Evolutionary conservation across 169 alveolate species (phyloP).

Genomic region (Cryptosporidium ubiquitum): DNA sequence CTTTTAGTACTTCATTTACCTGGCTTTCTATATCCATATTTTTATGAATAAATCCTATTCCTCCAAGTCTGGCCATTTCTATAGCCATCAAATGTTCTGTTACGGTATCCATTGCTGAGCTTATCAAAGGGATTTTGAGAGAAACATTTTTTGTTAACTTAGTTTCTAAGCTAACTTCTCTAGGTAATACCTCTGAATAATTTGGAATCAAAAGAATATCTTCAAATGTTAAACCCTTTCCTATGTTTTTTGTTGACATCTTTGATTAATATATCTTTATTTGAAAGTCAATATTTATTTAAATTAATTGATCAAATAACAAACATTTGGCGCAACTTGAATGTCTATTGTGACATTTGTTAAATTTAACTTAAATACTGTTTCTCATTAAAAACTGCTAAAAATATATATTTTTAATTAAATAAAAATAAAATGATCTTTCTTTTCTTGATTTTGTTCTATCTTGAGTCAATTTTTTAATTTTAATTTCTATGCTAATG

Average conservation of each 20-base stretch:
- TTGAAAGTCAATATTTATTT: neutral
- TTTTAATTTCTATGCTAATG: too few species aligned
- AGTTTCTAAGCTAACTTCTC: slow-evolving; percentile 82
- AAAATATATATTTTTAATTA: too few species aligned
- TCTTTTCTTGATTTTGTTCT: too few species aligned
- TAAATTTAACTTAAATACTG: too few species aligned
- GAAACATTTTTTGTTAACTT: slow-evolving; percentile 83
- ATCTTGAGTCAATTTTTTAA: too few species aligned
- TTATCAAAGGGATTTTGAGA: slow-evolving; percentile 88
- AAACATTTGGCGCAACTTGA: neutral
- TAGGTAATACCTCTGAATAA: slow-evolving; percentile 8
- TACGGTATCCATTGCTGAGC: slow-evolving; percentile 95
- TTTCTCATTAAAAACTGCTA: neutral
- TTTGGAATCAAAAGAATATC: slow-evolving; percentile 7
- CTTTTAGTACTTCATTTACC: slow-evolving; percentile 87
- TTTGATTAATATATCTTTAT: neutral
- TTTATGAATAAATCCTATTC: slow-evolving; percentile 92
- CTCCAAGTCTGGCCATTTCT: slow-evolving; percentile 88
- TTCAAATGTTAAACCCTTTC: slow-evolving; percentile 2
- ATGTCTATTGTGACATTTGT: neutral
- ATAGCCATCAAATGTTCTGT: slow-evolving; percentile 94
- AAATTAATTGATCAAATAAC: too few species aligned
- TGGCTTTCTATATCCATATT: slow-evolving; percentile 87
- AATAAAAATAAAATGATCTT: too few species aligned
- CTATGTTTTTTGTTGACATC: neutral